Percentiles rank a stretch among this genome's conserved stretches.
These are phyloP conservation scores for Chenopodium quinoa DNA, from an alignment of 148 eudicot genomes.

Conservation along the genomic window DNA sequence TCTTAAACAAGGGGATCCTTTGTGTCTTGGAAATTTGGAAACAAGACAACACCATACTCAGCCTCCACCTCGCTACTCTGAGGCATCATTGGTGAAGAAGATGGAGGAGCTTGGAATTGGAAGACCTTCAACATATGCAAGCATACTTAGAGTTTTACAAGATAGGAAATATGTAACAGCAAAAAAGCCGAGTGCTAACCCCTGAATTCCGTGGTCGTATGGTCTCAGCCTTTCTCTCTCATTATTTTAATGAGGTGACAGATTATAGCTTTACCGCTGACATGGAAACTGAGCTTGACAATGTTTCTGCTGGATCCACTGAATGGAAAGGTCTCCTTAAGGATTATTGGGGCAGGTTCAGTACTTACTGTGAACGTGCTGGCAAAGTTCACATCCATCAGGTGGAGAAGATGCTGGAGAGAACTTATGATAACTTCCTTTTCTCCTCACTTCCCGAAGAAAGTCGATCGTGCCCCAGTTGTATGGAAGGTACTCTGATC, in stretches of 20 bases:
- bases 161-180: conserved; percentile 82
- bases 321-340: conserved; percentile 93
- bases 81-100: conserved; percentile 81
- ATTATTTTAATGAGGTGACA: conserved; percentile 85
- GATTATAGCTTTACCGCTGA: conserved; percentile 97
- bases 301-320: conserved; percentile 87
- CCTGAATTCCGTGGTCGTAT: conserved; percentile 98
- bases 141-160: conserved; percentile 73
- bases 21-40: conserved; percentile 57
- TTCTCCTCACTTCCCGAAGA: conserved; percentile 75
- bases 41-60: conserved; percentile 73
- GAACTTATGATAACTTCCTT: conserved; percentile 66
- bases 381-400: conserved; percentile 73
- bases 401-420: conserved; percentile 97
- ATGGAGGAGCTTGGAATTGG: conserved; percentile 98
- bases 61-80: conserved; percentile 79
- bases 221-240: conserved; percentile 89
- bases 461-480: conserved; percentile 85
- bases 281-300: conserved; percentile 96
- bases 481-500: conserved; percentile 67
- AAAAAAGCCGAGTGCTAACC: conserved; percentile 58
- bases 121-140: conserved; percentile 94
- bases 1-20: conserved; percentile 52
- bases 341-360: conserved; percentile 94
- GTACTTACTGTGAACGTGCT: conserved; percentile 62